Evolutionary conservation across 768 basidiomycete species (phyloP).

Genomic region (Lentinula raphanica): DNA sequence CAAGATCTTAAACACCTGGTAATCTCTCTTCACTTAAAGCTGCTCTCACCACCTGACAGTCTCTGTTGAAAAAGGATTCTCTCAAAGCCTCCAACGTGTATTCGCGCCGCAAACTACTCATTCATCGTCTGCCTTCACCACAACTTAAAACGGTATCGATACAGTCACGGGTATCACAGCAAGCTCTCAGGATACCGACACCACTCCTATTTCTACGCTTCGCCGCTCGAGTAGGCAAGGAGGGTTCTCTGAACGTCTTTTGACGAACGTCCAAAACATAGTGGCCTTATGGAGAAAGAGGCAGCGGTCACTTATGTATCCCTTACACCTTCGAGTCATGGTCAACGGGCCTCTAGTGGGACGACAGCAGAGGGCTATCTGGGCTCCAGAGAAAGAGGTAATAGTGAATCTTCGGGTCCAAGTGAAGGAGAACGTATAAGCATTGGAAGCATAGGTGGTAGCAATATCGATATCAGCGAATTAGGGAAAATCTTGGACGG

Average conservation of each 20-base stretch:
- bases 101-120: slow-evolving; percentile 10
- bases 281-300: slow-evolving; percentile 63
- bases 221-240: slow-evolving; percentile 48
- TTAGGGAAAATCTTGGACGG: slow-evolving; percentile 3
- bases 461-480: slow-evolving; percentile 6
- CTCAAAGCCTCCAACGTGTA: background rate
- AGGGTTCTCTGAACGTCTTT: slow-evolving; percentile 60
- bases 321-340: background rate
- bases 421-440: background rate
- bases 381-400: slow-evolving; percentile 28
- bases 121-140: slow-evolving; percentile 9
- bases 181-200: background rate
- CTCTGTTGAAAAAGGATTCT: slow-evolving; percentile 23
- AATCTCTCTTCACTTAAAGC: slow-evolving; percentile 19
- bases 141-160: slow-evolving; percentile 29
- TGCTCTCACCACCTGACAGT: slow-evolving; percentile 46
- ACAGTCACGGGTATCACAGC: slow-evolving; percentile 30
- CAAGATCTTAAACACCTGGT: slow-evolving; percentile 22
- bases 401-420: background rate
- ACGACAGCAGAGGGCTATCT: slow-evolving; percentile 39
- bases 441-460: background rate
- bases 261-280: slow-evolving; percentile 72
- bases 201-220: slow-evolving; percentile 47
- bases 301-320: background rate
- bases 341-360: background rate